Percentiles rank a stretch among this genome's conserved stretches.
These are phyloP conservation scores for Tricholoma bakamatsutake DNA, from an alignment of 768 basidiomycete species.

Conservation along the genomic window DNA sequence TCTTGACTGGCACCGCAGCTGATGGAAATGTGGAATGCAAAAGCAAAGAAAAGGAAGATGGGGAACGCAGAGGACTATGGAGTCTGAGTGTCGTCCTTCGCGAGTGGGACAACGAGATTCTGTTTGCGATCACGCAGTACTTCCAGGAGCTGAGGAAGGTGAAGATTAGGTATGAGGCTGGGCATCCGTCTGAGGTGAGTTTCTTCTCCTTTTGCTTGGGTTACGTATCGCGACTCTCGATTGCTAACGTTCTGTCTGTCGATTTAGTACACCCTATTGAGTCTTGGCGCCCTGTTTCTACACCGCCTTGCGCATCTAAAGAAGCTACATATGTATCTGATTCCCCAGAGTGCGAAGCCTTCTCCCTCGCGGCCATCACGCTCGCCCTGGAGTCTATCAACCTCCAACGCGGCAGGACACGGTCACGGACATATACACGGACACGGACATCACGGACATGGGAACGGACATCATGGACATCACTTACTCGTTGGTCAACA, in stretches of 20 bases:
- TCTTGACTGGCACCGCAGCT: neutral
- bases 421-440: neutral
- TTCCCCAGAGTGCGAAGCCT: neutral
- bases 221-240: neutral
- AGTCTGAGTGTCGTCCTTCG: constrained; percentile 29
- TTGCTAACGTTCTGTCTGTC: neutral
- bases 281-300: constrained; percentile 39
- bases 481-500: neutral
- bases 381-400: neutral
- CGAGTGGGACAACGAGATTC: constrained; percentile 41
- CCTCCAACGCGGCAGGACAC: neutral
- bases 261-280: constrained; percentile 30
- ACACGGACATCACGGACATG: neutral
- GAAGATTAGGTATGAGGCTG: constrained; percentile 33
- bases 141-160: constrained; percentile 32
- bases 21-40: neutral
- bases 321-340: constrained; percentile 32
- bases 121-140: constrained; percentile 34
- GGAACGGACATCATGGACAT: neutral
- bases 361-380: neutral
- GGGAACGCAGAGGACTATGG: neutral
- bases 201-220: neutral
- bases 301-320: constrained; percentile 28
- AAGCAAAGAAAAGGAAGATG: neutral
- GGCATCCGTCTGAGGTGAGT: constrained; percentile 36